phyloP scores from a whole-genome alignment of 192 early-diverging fungal genomes.

The Coemansia biformis region DNA sequence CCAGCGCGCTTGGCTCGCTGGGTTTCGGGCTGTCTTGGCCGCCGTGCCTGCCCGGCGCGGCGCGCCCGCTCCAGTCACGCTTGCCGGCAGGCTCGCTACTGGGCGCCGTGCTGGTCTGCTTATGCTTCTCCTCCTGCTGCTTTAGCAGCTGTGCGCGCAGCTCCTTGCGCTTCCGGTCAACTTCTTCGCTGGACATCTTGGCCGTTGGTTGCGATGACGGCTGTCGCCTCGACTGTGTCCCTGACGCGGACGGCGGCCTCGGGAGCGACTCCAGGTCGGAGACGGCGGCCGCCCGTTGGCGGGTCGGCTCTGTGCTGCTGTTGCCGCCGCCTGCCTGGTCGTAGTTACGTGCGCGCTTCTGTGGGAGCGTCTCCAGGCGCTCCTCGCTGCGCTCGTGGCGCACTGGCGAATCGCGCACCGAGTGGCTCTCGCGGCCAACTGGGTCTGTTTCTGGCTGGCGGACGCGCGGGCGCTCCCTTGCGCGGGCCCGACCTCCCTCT shows the following conservation, averaged over 20 bases:
- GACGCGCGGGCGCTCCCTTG: constrained; percentile 10
- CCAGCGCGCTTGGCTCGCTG: too few species aligned
- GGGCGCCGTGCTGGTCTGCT: constrained; percentile 5
- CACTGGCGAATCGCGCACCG: constrained; percentile 19
- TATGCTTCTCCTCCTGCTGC: constrained; percentile 45
- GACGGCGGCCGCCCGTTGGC: constrained; percentile 14
- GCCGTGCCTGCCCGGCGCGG: constrained; percentile 10
- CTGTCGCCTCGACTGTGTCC: neutral
- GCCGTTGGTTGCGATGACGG: neutral
- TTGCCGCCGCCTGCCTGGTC: neutral
- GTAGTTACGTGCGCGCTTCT: constrained; percentile 21
- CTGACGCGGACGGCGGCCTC: too few species aligned
- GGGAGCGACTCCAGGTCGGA: neutral
- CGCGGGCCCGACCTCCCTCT: constrained; percentile 10
- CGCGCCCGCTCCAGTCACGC: neutral
- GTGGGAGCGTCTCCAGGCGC: constrained; percentile 3
- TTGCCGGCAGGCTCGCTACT: neutral
- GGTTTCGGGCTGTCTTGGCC: constrained; percentile 2
- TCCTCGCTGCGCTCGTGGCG: constrained; percentile 10
- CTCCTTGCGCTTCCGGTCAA: constrained; percentile 33
- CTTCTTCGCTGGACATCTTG: constrained; percentile 26
- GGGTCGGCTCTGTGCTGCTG: constrained; percentile 12
- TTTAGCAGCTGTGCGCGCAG: constrained; percentile 39
- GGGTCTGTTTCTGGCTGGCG: constrained; percentile 14
- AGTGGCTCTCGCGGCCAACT: constrained; percentile 27